These are phyloP conservation scores for Leptoxyphium fumago DNA, from an alignment of 2,329 filamentous ascomycete species.

Conservation along the genomic window DNA sequence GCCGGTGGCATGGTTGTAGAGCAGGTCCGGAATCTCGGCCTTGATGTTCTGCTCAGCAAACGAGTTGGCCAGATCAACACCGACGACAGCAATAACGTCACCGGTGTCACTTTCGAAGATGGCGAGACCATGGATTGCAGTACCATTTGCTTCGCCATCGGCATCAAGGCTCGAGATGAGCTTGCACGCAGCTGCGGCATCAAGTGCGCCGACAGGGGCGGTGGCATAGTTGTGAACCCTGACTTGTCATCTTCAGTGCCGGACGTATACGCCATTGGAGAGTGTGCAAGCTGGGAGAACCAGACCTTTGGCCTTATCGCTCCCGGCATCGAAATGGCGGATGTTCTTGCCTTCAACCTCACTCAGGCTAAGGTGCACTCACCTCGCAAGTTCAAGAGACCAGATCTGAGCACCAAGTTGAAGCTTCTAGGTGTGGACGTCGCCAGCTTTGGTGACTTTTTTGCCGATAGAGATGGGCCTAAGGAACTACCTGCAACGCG, in stretches of 20 bases:
- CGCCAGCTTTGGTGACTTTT: slow-evolving; percentile 87
- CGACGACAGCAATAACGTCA: slow-evolving; percentile 51
- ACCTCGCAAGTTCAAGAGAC: slow-evolving; percentile 58
- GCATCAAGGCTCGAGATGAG: slow-evolving; percentile 67
- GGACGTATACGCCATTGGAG: slow-evolving; percentile 74
- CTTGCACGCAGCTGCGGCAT: slow-evolving; percentile 57
- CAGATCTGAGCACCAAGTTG: slow-evolving; percentile 80
- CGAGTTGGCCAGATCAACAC: slow-evolving; percentile 58
- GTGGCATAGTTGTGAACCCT: slow-evolving; percentile 57
- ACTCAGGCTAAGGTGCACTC: slow-evolving; percentile 64
- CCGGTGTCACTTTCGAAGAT: slow-evolving; percentile 66
- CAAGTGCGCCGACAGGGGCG: slow-evolving; percentile 54
- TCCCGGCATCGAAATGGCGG: slow-evolving; percentile 83
- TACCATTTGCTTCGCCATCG: slow-evolving; percentile 81
- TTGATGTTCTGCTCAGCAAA: slow-evolving; percentile 68
- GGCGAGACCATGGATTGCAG: slow-evolving; percentile 63
- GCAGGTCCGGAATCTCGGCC: slow-evolving; percentile 61
- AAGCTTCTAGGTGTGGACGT: slow-evolving; percentile 85
- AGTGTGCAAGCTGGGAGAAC: slow-evolving; percentile 79
- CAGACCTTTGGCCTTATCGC: slow-evolving; percentile 82
- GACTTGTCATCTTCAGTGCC: slow-evolving; percentile 54
- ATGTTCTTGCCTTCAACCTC: slow-evolving; percentile 79
- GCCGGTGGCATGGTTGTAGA: slow-evolving; percentile 71
- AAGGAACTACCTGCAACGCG: slow-evolving; percentile 52
- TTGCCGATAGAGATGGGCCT: slow-evolving; percentile 73